phyloP scores from a whole-genome alignment of 768 basidiomycete species.

The Termitomyces eurrhizus region DNA sequence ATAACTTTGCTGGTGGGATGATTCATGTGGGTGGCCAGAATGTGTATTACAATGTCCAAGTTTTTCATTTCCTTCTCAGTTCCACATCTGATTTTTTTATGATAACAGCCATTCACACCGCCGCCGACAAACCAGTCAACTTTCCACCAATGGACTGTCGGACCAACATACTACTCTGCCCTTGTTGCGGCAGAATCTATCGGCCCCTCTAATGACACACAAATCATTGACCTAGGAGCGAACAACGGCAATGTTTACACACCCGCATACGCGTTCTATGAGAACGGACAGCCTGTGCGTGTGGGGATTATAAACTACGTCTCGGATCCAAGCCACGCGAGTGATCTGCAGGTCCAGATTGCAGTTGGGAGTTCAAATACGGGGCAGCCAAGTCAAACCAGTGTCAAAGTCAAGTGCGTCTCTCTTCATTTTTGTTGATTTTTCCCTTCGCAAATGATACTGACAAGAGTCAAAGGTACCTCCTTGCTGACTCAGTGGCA shows the following conservation, averaged over 20 bases:
- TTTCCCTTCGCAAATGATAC: background rate
- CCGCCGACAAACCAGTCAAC: constrained; percentile 55
- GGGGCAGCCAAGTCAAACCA: constrained; percentile 30
- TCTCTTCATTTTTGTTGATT: background rate
- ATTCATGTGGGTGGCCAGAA: constrained; percentile 62
- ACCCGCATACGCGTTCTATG: constrained; percentile 72
- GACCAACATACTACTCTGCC: constrained; percentile 72
- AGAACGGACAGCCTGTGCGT: constrained; percentile 55
- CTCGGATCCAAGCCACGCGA: constrained; percentile 54
- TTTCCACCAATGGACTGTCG: constrained; percentile 71
- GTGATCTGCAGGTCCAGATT: constrained; percentile 50
- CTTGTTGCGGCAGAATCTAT: constrained; percentile 68
- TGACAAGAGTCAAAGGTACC: constrained; percentile 39
- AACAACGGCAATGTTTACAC: constrained; percentile 51
- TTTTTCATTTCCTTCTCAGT: constrained; percentile 28
- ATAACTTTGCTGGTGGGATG: constrained; percentile 47
- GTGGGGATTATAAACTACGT: constrained; percentile 74
- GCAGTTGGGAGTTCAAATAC: constrained; percentile 40
- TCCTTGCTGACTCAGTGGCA: constrained; percentile 41
- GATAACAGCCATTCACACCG: constrained; percentile 48
- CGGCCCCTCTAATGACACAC: constrained; percentile 55
- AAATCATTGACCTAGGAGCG: constrained; percentile 59
- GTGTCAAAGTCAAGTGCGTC: constrained; percentile 54
- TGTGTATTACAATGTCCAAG: constrained; percentile 60
- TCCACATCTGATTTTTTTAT: constrained; percentile 23